phyloP scores from a whole-genome alignment of 495 filamentous ascomycete species.

The Cercophora samala region DNA sequence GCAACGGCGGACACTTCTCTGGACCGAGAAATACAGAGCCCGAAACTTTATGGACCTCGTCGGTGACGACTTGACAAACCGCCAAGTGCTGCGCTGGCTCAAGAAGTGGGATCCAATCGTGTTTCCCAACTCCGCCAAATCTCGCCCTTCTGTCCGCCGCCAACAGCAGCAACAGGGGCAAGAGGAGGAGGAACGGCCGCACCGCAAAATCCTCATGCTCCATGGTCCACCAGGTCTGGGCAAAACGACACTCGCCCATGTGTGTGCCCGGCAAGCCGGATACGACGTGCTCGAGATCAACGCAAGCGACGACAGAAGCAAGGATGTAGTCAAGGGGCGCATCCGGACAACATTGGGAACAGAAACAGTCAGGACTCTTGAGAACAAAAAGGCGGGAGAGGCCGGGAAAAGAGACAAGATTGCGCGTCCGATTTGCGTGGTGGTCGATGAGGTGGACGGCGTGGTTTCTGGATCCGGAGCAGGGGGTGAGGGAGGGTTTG shows the following conservation, averaged over 20 bases:
- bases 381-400: constrained; percentile 53
- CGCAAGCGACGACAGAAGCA: constrained; percentile 74
- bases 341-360: constrained; percentile 86
- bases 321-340: constrained; percentile 78
- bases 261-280: constrained; percentile 90
- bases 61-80: constrained; percentile 91
- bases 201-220: constrained; percentile 83
- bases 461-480: constrained; percentile 75
- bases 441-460: constrained; percentile 96
- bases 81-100: constrained; percentile 86
- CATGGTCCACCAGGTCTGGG: constrained; percentile 90
- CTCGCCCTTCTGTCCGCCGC: constrained; percentile 44
- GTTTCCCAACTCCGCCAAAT: constrained; percentile 67
- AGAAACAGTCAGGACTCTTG: constrained; percentile 83
- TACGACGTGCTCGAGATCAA: constrained; percentile 93
- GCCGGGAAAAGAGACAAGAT: constrained; percentile 62
- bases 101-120: constrained; percentile 92
- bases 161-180: constrained; percentile 16
- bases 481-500: constrained; percentile 75
- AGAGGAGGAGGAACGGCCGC: constrained; percentile 61
- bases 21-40: constrained; percentile 91
- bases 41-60: constrained; percentile 87
- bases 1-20: constrained; percentile 56
- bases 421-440: constrained; percentile 85
- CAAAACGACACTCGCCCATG: constrained; percentile 94